Base-by-base conservation (phyloP, 2,329 filamentous ascomycete genomes). In the Ceratocystis destructans region DNA sequence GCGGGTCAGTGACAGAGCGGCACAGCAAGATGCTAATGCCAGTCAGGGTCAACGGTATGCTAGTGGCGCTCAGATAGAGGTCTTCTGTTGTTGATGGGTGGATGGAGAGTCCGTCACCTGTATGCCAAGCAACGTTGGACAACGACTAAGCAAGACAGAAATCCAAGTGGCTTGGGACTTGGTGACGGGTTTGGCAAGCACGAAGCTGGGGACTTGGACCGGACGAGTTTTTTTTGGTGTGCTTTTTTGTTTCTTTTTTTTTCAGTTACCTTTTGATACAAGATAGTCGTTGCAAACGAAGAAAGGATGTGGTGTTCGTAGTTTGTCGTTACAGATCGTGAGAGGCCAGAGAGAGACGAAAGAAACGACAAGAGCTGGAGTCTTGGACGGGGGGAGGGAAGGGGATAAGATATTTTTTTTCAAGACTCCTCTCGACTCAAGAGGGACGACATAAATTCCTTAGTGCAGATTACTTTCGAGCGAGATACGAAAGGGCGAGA, bases 381-480 rank as follows among this genome's bases (percentile, higher is more conserved):
- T 33, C 17, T 62, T 12, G 41, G 22, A 46, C 25, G 41, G 61
- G 44, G 44, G 22, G 2, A 25, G 61, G 61, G 44, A 8, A 10
- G 37, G 61, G 61, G 41, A 63, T 48, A 63, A 63, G 61, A 63
- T 63, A 45, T 25, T 25, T 25, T 25, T 25, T 44, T 63, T 63
- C 61, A 48, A 46, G 25, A 20, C 25, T 59, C 37, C 7, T n/a
- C 22, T 31, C 6, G 12, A 59, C 7, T 31, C 12, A 59, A 33
- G 8, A 59, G 28, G 6, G 28, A 41, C 37, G 6, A 37, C 28
- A 25, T 25, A 37, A 37, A 33, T 17, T 59, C 53, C 28, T 7
- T 59, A 28, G 53, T 15, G 33, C 33, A 59, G 2, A 17, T 15
- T 31, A 12, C 28, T 59, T 59, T 25, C 8, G 37, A 41, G 37